phyloP scores from a whole-genome alignment of 108 stramenopile species.

The Cyclotella kingstonii region DNA sequence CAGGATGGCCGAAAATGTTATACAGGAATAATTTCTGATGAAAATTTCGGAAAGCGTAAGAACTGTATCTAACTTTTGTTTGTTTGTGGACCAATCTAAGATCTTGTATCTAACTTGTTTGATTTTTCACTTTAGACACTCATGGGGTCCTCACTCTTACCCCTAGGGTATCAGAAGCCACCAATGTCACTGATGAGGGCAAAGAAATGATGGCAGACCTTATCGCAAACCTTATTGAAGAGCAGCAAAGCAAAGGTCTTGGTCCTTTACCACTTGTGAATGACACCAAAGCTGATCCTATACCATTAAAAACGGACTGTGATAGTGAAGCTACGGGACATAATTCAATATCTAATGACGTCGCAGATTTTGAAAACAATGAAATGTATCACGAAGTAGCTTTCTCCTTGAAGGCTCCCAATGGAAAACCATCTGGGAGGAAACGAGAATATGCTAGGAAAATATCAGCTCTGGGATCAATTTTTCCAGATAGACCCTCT shows the following conservation, averaged over 20 bases:
- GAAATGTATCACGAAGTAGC: neutral
- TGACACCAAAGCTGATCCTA: neutral
- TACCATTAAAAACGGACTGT: neutral
- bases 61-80: too few species aligned
- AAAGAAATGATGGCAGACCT: slow-evolving; percentile 52
- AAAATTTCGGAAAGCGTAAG: slow-evolving; percentile 22
- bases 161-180: slow-evolving; percentile 25
- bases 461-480: slow-evolving; percentile 50
- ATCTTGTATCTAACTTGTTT: neutral
- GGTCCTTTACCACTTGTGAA: slow-evolving; percentile 6
- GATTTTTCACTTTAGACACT: slow-evolving; percentile 7
- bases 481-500: slow-evolving; percentile 19
- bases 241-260: slow-evolving; percentile 18
- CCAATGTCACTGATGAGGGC: slow-evolving; percentile 32
- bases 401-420: neutral
- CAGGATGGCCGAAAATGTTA: too few species aligned
- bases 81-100: too few species aligned
- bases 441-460: slow-evolving; percentile 27
- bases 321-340: neutral
- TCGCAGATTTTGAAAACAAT: neutral
- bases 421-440: slow-evolving; percentile 1
- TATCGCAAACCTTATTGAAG: slow-evolving; percentile 40
- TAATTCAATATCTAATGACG: neutral
- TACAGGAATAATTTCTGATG: neutral
- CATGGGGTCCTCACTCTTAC: slow-evolving; percentile 34